Base-by-base conservation (phyloP, 495 filamentous ascomycete genomes). In the Coniosporium apollinis region DNA sequence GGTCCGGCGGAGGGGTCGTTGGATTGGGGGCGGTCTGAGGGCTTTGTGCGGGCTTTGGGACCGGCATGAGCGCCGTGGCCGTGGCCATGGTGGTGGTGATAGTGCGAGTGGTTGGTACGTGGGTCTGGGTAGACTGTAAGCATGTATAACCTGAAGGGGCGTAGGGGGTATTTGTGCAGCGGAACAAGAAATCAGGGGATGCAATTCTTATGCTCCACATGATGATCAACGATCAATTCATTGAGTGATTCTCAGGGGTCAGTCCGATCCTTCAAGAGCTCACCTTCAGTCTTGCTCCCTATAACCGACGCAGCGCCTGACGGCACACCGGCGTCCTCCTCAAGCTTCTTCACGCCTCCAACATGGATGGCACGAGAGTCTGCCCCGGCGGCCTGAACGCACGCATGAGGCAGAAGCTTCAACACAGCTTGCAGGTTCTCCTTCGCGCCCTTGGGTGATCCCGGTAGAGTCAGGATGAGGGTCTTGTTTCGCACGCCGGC, bases 371-470 rank as follows among this genome's bases (percentile, higher is more conserved):
- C 53, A 46, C 89, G 67, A 0, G 89, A 99, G 49, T 85, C 72
- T 20, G 70, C 71, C 11, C 85, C 86, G 3, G 79, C 77, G 39
- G 82, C 79, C 61, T 96, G 89, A 15, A 77, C 59, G 41, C 89
- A 99, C 19, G 91, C 91, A 58, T 99, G 89, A 1, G 89, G 85
- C 2, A 99, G 62, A 30, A 84, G 74, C 47, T 80, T 91, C 26
- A 99, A 56, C n/a, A 96, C 60, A 2, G 84, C 73, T 48, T 81
- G 70, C n/a, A 99, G 70, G 49, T 96, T 99, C 59, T 99, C 89
- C 48, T 71, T 77, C 2, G 89, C 89, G n/a, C 85, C 89, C 61
- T 93, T 94, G 1, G 91, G 91, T 2, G 89, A 94, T 17, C 89
- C 89, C 0, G 89, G 89, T 25, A 99, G 64, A 0, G 89, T 96